Percentiles rank a stretch among this genome's conserved stretches.
Conservation (phyloP, 371 early-diverging fungal genomes). For the Mucor circinelloides region DNA sequence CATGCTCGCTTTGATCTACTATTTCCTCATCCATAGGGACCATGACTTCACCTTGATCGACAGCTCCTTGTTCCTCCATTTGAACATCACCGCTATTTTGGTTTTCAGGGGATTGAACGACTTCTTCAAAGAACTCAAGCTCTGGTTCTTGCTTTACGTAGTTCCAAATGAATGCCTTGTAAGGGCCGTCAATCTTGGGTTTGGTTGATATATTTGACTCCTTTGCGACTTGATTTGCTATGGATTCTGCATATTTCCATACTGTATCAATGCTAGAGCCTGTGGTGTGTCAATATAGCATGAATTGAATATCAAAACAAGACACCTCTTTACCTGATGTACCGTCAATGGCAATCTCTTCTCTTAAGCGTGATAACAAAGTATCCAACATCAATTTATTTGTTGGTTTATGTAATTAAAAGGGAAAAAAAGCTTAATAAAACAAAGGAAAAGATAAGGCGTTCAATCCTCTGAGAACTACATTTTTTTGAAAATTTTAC, state of each 20-base stretch:
- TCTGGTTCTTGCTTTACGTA: constrained; percentile 13
- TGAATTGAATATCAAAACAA: not conserved
- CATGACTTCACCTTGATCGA: not conserved
- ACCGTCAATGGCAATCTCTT: constrained; percentile 33
- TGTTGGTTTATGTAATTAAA: not conserved
- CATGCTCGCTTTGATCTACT: not conserved
- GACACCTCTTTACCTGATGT: constrained; percentile 12
- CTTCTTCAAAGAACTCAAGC: constrained; percentile 20
- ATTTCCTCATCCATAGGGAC: not conserved
- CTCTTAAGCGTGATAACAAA: constrained; percentile 22
- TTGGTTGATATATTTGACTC: not conserved
- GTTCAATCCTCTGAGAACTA: not conserved
- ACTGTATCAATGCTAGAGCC: constrained; percentile 18
- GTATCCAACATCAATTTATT: constrained; percentile 24
- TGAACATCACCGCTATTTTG: not conserved
- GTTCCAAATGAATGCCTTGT: constrained; percentile 38
- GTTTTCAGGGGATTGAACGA: not conserved
- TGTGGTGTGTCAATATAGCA: constrained; percentile 1
- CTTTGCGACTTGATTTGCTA: constrained; percentile 4
- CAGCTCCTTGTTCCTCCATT: not conserved
- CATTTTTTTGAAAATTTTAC: not conserved
- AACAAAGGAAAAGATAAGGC: not conserved
- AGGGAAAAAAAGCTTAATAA: not conserved
- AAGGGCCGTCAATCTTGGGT: constrained; percentile 29
- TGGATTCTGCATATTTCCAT: constrained; percentile 19